A percentile compares a stretch with the other conserved stretches of the same genome.
These are phyloP conservation scores for Ophiocordyceps australis DNA, from an alignment of 2,329 filamentous ascomycete species.

Conservation along the genomic window DNA sequence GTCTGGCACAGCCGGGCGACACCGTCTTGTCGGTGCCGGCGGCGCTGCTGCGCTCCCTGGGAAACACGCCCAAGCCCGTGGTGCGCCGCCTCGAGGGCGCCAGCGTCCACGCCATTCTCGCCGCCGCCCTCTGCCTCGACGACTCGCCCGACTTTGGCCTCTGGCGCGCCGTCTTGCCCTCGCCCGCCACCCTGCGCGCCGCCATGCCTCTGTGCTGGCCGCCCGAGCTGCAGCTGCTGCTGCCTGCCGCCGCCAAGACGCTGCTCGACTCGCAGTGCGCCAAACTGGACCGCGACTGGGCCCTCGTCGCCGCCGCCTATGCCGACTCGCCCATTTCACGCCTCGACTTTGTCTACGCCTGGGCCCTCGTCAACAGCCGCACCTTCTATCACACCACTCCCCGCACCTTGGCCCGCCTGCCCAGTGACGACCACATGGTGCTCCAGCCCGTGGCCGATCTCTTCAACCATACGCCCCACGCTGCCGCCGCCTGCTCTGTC, in stretches of 20 bases:
- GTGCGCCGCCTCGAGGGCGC: conserved; percentile 29
- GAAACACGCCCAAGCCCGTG: conserved; percentile 36
- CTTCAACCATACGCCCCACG: conserved; percentile 40
- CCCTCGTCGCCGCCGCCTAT: conserved; percentile 10
- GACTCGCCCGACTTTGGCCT: conserved; percentile 23
- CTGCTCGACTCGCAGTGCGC: conserved; percentile 33
- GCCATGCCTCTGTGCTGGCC: conserved; percentile 30
- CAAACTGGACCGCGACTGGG: conserved; percentile 24
- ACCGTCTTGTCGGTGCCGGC: conserved; percentile 47
- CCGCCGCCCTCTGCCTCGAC: conserved; percentile 46
- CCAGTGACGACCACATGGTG: conserved; percentile 41
- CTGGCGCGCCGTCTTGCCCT: conserved; percentile 55
- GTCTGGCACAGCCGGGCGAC: conserved; percentile 19
- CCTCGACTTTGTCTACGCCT: conserved; percentile 31
- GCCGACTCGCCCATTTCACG: conserved; percentile 8
- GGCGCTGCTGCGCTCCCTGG: conserved; percentile 43
- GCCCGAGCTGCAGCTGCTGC: conserved; percentile 18
- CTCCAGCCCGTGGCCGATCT: conserved; percentile 58
- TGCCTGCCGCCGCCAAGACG: conserved; percentile 20
- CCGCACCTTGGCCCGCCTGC: conserved; percentile 19
- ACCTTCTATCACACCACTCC: conserved; percentile 39
- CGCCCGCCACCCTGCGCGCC: conserved; percentile 32
- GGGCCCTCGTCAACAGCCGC: conserved; percentile 43
- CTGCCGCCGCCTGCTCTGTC: conserved; percentile 26
- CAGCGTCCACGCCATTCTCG: conserved; percentile 53